Percentiles rank a stretch among this genome's conserved stretches.
These are phyloP conservation scores for Cryptosporidium andersoni DNA, from an alignment of 169 alveolate species.

Conservation along the genomic window DNA sequence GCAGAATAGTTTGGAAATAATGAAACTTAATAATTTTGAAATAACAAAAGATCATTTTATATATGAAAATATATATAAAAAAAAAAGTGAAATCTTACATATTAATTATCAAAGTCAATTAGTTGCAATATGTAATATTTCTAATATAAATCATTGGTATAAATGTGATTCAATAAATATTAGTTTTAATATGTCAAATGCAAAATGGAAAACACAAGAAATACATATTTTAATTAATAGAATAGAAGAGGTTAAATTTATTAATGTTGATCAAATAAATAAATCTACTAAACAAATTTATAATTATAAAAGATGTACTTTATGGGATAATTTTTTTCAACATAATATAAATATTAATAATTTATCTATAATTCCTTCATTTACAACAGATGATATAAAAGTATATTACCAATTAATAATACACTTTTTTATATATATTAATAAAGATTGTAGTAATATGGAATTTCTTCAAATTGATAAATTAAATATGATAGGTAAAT, in stretches of 20 bases:
- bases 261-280: background rate
- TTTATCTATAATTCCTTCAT: conserved; percentile 1
- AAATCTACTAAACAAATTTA: background rate
- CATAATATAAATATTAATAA: conserved; percentile 33
- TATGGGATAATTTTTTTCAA: conserved; percentile 48
- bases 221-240: conserved; percentile 27
- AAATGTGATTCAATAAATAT: conserved; percentile 12
- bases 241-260: conserved; percentile 3
- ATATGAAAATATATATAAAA: background rate
- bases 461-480: conserved; percentile 12
- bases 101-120: conserved; percentile 39
- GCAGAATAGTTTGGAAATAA: conserved; percentile 15
- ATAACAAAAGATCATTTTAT: background rate
- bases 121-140: conserved; percentile 30
- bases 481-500: conserved; percentile 23
- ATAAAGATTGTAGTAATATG: background rate
- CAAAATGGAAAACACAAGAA: conserved; percentile 59
- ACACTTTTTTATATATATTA: conserved; percentile 29
- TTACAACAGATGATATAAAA: background rate
- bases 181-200: conserved; percentile 5
- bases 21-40: background rate
- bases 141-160: conserved; percentile 30
- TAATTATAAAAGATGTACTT: conserved; percentile 47
- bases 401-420: conserved; percentile 29
- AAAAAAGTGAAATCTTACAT: conserved; percentile 21